Evolutionary conservation across 164 flowering plant species (phyloP).

Genomic region (Magnolia sinica): DNA sequence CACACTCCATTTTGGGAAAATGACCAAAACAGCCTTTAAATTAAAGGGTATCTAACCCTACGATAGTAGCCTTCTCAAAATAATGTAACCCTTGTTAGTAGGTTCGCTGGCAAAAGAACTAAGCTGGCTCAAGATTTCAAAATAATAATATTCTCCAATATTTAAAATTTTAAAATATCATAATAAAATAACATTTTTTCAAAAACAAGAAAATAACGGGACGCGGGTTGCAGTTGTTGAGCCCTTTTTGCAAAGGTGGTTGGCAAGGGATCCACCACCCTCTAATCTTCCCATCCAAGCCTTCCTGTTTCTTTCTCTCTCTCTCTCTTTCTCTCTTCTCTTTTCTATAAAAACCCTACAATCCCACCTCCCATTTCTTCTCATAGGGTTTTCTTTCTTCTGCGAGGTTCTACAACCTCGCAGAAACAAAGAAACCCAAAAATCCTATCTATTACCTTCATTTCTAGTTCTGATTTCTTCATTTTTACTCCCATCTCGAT

Average conservation of each 20-base stretch:
- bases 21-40: too few relatives aligned
- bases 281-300: slow-evolving; percentile 4
- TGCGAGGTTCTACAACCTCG: slow-evolving; percentile 36
- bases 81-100: neutral
- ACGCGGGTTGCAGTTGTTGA: slow-evolving; percentile 4
- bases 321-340: neutral
- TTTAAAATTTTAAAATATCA: neutral
- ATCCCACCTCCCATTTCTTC: neutral
- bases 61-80: neutral
- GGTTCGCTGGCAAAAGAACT: neutral
- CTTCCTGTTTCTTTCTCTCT: neutral
- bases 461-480: neutral
- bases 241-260: slow-evolving; percentile 12
- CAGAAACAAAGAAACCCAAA: slow-evolving; percentile 18
- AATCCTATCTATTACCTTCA: neutral
- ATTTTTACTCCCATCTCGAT: neutral
- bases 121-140: neutral
- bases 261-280: slow-evolving; percentile 15
- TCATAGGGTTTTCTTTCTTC: slow-evolving; percentile 14
- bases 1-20: too few relatives aligned
- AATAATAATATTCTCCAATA: neutral
- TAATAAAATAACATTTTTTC: neutral
- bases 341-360: slow-evolving; percentile 7
- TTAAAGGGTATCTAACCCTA: neutral
- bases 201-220: neutral